Percentiles rank a stretch among this genome's conserved stretches.
phyloP scores from a whole-genome alignment of 2,329 filamentous ascomycete species.

The Berkeleyomyces rouxiae region DNA sequence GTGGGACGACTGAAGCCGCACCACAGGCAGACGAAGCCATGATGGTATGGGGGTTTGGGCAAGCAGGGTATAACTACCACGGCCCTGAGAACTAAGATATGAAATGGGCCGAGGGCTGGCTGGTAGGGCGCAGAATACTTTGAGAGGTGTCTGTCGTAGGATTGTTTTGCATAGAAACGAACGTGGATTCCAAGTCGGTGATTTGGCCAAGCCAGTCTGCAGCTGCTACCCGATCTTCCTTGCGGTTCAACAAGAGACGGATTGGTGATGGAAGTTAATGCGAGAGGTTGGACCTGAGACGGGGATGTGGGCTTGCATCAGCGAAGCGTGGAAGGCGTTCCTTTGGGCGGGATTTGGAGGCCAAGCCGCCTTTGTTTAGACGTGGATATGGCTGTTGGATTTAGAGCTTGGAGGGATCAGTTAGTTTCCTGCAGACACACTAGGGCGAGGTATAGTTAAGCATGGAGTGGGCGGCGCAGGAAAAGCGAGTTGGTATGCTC shows the following conservation, averaged over 20 bases:
- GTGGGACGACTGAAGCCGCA: not conserved
- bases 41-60: not conserved
- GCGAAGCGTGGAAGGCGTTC: not conserved
- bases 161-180: not conserved
- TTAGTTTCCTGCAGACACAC: not conserved
- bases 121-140: not conserved
- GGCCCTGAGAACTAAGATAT: not conserved
- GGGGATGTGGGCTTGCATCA: constrained; percentile 9
- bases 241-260: constrained; percentile 2
- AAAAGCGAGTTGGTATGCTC: not conserved
- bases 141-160: not conserved
- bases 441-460: not conserved
- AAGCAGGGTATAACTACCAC: not conserved
- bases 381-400: not conserved
- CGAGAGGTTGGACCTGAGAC: constrained; percentile 6
- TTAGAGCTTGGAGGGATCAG: not conserved
- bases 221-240: not conserved
- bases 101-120: not conserved
- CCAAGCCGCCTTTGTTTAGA: not conserved
- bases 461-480: not conserved
- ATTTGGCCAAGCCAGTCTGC: not conserved
- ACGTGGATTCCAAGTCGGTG: not conserved
- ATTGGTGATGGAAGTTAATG: constrained; percentile 2
- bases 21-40: not conserved
- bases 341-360: not conserved